Evolutionary conservation across 1,284 basidiomycete species (phyloP), one percentile per base, ranked within the genome.

Genomic region (Trichosporon sp.): DNA sequence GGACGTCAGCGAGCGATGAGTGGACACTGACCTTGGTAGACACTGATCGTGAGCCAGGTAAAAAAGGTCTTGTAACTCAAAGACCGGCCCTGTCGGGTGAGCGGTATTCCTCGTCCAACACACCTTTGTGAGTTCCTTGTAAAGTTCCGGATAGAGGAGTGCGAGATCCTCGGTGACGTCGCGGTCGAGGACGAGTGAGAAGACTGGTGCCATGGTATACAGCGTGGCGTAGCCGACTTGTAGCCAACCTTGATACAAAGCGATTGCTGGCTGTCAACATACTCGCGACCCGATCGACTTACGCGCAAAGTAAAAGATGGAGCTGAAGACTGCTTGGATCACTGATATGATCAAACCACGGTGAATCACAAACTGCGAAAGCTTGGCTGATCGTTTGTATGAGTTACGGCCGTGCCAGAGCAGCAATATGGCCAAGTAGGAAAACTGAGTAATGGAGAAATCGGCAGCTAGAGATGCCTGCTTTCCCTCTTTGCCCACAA

Each of bases 281-380:
- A 80, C 77, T 96, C 0, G 95, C 2, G 7, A 12, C 1, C 32
- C 4, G 5, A 11, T 8, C 8, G 1, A 79, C 81, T 79, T 65
- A 84, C 83, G 97, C 0, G 96, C 96, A 85, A 98, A 99, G 85
- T 97, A 99, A 85, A 99, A 98, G 70, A 99, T 98, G 2, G 93
- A 90, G 5, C 93, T 95, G 81, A 98, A 98, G 1, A 99, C 96
- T 7, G 94, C 94, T 83, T 96, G 93, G 88, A 99, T 98, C 80
- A 98, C 90, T 2, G 94, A 96, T 72, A 99, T 99, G 84, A 99
- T 98, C 54, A 99, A 86, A 5, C 97, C 97, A 74, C 95, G 91
- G 79, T 99, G 97, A 75, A 99, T 99, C 77, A 99, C 96, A 80
- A 99, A 99, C 81, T 99, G 97, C 0, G 96, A 94, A 19, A 99